Conservation (phyloP, 2,329 filamentous ascomycete genomes). For the Alternaria ethzedia region DNA sequence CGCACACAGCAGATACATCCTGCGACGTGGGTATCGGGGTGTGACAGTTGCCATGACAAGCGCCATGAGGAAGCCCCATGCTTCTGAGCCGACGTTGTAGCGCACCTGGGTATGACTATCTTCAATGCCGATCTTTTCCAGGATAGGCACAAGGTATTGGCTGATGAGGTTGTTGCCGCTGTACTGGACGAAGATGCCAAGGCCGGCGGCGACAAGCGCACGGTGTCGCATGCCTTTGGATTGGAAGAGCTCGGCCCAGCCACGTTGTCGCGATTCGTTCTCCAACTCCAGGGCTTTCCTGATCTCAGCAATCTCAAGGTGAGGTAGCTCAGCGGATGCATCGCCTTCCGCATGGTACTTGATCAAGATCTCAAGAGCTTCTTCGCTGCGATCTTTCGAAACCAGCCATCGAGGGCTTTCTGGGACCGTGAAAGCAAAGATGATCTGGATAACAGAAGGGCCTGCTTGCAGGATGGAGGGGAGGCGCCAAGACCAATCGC, state of each 20-base stretch:
- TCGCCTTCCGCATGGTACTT: constrained; percentile 70
- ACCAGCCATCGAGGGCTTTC: constrained; percentile 72
- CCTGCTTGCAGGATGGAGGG: constrained; percentile 69
- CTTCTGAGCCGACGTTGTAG: constrained; percentile 63
- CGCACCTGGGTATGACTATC: constrained; percentile 46
- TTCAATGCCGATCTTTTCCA: constrained; percentile 66
- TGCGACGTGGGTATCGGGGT: constrained; percentile 62
- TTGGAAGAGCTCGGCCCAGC: constrained; percentile 66
- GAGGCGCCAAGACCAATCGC: constrained; percentile 71
- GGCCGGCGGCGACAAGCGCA: constrained; percentile 65
- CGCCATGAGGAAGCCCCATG: constrained; percentile 65
- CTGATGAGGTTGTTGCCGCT: constrained; percentile 69
- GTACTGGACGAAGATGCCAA: constrained; percentile 72
- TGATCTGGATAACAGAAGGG: constrained; percentile 67
- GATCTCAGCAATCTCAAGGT: constrained; percentile 72
- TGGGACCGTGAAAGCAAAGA: constrained; percentile 67
- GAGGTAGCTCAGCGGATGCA: constrained; percentile 60
- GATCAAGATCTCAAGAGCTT: constrained; percentile 67
- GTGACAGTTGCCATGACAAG: constrained; percentile 62
- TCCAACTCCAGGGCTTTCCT: constrained; percentile 67
- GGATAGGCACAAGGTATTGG: constrained; percentile 70
- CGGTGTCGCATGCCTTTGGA: constrained; percentile 71
- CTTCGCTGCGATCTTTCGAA: constrained; percentile 66
- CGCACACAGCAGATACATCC: constrained; percentile 60
- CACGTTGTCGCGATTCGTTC: constrained; percentile 56